A percentile compares a stretch with the other conserved stretches of the same genome.
These are phyloP conservation scores for Cymodocea nodosa DNA, from an alignment of 116 monocot species.

Conservation along the genomic window DNA sequence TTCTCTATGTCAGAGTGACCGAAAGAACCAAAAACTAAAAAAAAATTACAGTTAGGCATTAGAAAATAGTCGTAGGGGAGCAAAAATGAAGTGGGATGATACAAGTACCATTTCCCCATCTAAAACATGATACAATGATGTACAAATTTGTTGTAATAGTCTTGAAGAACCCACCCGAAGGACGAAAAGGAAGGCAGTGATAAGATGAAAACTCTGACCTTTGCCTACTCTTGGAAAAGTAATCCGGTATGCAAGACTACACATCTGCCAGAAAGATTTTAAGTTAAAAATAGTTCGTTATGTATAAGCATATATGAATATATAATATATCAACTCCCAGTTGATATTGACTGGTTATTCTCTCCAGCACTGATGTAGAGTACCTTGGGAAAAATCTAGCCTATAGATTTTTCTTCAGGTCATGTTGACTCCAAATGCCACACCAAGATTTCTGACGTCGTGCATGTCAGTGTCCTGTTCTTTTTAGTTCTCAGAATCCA, in stretches of 20 bases:
- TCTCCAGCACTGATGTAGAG: background rate
- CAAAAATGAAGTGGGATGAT: background rate
- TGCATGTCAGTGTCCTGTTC: background rate
- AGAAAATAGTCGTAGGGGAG: too few relatives aligned
- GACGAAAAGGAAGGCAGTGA: background rate
- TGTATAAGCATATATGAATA: background rate
- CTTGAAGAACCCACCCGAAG: background rate
- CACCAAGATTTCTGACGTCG: background rate
- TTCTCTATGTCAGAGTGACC: too few relatives aligned
- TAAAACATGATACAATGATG: constrained; percentile 3
- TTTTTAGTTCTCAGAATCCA: too few relatives aligned
- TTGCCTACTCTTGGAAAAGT: background rate
- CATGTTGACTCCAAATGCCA: background rate
- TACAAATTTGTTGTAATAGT: background rate
- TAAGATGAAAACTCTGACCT: background rate
- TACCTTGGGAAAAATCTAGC: background rate
- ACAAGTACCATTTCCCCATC: background rate
- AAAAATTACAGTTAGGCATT: too few relatives aligned
- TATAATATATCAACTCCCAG: too few relatives aligned
- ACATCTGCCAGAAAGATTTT: background rate
- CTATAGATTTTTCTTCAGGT: background rate
- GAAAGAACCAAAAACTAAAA: too few relatives aligned
- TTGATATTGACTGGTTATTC: too few relatives aligned
- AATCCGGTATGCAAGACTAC: background rate
- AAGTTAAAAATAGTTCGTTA: background rate